Base-by-base conservation (phyloP, 108 stramenopile species). In the Skeletonema menzelii region DNA sequence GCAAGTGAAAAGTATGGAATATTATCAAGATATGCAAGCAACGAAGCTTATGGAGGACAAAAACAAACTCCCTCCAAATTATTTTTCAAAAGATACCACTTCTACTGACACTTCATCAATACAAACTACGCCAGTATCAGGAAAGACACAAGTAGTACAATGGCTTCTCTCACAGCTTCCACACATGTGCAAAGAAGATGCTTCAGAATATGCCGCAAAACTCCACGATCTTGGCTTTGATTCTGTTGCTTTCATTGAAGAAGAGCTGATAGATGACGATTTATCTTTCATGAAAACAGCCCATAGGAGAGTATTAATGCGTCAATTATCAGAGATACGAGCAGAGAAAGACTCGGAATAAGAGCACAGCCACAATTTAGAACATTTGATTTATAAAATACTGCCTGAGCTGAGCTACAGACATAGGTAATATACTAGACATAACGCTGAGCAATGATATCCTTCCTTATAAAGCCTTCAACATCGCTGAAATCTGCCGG, bases 1-100 rank as follows among this genome's bases (percentile, higher is more conserved):
- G n/a, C 84, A 85, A 47, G 71, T 85, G 1, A 71, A 77, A 49
- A 64, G 77, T 26, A 85, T 85, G 84, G 77, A 85, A 24, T 85
- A 82, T 27, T 85, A 82, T 56, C 84, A 85, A 55, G 59, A 62
- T 63, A 70, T 79, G 65, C 73, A 73, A 69, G 55, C 47, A 4
- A 53, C 17, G 37, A 57, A 72, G 35, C 47, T 66, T 27, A 30
- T 65, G 12, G 22, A 34, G 8, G 13, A 34, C 17, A 40, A 27
- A 14, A 60, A 2, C 24, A 32, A 57, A 38, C 35, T 24, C 26
- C 38, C 14, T 15, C 14, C 14, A 15, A 40, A 15, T 15, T 8
- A 40, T 14, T 15, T 2, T 15, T 15, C 38, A 40, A 40, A 20
- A 20, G 20, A 3, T 49, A 24, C 47, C 8, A 22, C 20, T 49